Base-by-base conservation (phyloP, 345 rosid species). In the Cardamine chenopodiifolia region DNA sequence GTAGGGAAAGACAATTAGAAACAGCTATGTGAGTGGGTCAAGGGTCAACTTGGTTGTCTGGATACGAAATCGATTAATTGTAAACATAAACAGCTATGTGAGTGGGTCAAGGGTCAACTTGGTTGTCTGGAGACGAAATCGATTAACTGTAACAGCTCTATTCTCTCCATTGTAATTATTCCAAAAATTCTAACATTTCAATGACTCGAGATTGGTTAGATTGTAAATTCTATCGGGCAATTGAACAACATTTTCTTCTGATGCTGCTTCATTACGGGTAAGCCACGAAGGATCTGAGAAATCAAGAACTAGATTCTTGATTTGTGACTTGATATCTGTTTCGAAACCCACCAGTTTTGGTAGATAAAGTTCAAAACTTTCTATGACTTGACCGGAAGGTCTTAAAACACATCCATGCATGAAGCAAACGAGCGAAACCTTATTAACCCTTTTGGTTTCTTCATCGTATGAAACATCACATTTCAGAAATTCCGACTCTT, bases 151-250 rank as follows among this genome's bases (percentile, higher is more conserved):
- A n/a, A n/a, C n/a, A n/a, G n/a, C n/a, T n/a, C n/a, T n/a, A n/a
- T n/a, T n/a, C n/a, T n/a, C n/a, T n/a, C n/a, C n/a, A n/a, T n/a
- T n/a, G n/a, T n/a, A n/a, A n/a, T n/a, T n/a, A n/a, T n/a, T n/a
- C n/a, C n/a, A n/a, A n/a, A n/a, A n/a, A n/a, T n/a, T n/a, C n/a
- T n/a, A n/a, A n/a, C n/a, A n/a, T n/a, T n/a, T n/a, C 35, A 89
- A 5, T 0, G 84, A 75, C 45, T 73, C 73, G 5, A 87, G 70
- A 1, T 3, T 52, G 0, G 2, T 12, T 42, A 19, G 18, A 12
- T 52, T 17, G 45, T 79, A 82, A 28, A 70, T 1, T 6, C 45
- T 12, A 4, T 40, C 7, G 2, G n/a, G 45, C 17, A 40, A 40
- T 13, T 14, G 39, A 10, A 40, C n/a, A 40, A 40, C 45, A 4